phyloP scores from a whole-genome alignment of 495 filamentous ascomycete genomes.

The Staphylotrichum longicolle region DNA sequence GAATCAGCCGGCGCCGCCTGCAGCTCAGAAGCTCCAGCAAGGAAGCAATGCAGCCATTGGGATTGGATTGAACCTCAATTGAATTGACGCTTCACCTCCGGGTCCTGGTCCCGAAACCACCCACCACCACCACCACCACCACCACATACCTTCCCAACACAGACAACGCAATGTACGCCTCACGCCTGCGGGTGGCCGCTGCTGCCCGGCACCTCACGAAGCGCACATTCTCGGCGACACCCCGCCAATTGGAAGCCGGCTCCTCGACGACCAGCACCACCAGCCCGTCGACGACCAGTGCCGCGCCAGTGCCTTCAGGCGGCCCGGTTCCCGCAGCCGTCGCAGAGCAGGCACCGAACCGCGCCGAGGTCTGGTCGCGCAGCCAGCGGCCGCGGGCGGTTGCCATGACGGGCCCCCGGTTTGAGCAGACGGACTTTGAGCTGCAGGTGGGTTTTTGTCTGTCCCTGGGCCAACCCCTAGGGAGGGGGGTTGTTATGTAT shows the following conservation, averaged over 20 bases:
- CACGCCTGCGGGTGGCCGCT: constrained; percentile 43
- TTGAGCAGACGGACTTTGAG: constrained; percentile 93
- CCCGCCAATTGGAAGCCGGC: constrained; percentile 38
- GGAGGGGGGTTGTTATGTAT: too few species aligned
- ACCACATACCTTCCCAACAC: constrained; percentile 32
- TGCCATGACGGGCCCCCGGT: constrained; percentile 90
- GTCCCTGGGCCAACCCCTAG: too few species aligned
- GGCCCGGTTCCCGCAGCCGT: constrained; percentile 49
- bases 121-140: constrained; percentile 25
- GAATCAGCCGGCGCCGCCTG: constrained; percentile 23
- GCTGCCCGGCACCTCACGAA: constrained; percentile 33
- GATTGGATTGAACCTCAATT: constrained; percentile 21
- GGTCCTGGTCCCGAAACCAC: constrained; percentile 17
- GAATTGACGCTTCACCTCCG: constrained; percentile 23
- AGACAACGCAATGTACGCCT: constrained; percentile 51
- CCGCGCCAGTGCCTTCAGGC: constrained; percentile 58
- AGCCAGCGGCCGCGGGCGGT: constrained; percentile 74
- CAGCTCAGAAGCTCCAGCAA: constrained; percentile 12
- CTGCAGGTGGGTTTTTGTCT: constrained; percentile 66
- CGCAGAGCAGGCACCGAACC: constrained; percentile 85
- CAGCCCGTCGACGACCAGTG: constrained; percentile 39
- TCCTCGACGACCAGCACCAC: constrained; percentile 7
- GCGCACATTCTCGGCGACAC: constrained; percentile 40
- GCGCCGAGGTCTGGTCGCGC: constrained; percentile 70
- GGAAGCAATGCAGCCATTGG: constrained; percentile 3